Percentiles rank a stretch among this genome's conserved stretches.
Conservation (phyloP, 305 asterid genomes). For the Fraxinus sp. region DNA sequence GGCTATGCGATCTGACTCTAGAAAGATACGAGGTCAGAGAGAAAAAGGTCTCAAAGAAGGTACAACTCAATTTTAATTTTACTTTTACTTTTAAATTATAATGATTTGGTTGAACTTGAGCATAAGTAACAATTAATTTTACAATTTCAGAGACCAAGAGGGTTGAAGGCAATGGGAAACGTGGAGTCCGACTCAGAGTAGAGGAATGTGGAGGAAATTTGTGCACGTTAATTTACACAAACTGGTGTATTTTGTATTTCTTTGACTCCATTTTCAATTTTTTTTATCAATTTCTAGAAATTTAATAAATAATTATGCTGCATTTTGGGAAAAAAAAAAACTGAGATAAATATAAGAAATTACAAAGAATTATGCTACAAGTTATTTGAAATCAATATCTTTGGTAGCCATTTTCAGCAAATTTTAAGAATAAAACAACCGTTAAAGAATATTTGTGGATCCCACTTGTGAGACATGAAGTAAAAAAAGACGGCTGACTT, state of each 20-base stretch:
- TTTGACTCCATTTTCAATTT: not conserved
- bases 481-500: too few species aligned
- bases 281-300: not conserved
- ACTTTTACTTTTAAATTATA: not conserved
- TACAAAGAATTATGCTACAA: not conserved
- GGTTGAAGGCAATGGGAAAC: constrained; percentile 91
- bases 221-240: not conserved
- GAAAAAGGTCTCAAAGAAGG: constrained; percentile 94
- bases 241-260: not conserved
- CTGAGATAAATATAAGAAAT: not conserved
- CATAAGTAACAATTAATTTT: not conserved
- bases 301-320: not conserved
- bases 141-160: constrained; percentile 74
- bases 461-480: too few species aligned
- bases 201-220: not conserved
- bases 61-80: constrained; percentile 10
- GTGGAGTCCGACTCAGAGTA: constrained; percentile 89
- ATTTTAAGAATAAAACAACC: too few species aligned
- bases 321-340: not conserved
- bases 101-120: not conserved
- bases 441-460: too few species aligned
- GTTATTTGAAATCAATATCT: not conserved
- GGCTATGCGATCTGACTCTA: constrained; percentile 87
- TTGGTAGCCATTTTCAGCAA: too few species aligned
- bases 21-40: constrained; percentile 92